A percentile compares a stretch with the other conserved stretches of the same genome.
These are phyloP conservation scores for Sphenostylis stenocarpa DNA, from an alignment of 306 rosid species.

Conservation along the genomic window DNA sequence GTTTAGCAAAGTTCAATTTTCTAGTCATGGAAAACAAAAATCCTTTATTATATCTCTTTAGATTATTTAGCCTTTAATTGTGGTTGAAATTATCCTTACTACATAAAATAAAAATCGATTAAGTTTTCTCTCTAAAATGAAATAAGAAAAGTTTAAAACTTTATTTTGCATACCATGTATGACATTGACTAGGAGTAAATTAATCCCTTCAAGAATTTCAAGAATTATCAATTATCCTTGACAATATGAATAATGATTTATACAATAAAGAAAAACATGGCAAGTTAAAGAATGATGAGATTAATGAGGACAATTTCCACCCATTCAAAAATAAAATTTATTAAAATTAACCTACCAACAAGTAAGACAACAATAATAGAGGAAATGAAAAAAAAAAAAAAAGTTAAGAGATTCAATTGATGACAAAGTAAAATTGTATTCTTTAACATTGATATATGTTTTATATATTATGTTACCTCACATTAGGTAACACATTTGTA, in stretches of 20 bases:
- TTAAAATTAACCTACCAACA: not conserved
- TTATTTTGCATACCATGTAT: not conserved
- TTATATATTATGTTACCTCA: not conserved
- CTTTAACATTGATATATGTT: not conserved
- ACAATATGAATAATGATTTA: constrained; percentile 6
- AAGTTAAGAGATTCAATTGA: constrained; percentile 25
- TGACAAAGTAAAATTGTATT: constrained; percentile 14
- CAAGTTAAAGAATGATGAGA: constrained; percentile 21
- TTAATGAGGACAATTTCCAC: constrained; percentile 27
- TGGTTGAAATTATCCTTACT: too few relatives aligned
- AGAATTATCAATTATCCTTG: constrained; percentile 27
- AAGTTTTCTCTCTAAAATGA: not conserved
- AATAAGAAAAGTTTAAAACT: not conserved
- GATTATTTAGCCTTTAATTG: too few relatives aligned
- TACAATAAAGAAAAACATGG: constrained; percentile 3
- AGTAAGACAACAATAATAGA: not conserved
- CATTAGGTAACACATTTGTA: not conserved
- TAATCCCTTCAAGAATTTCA: constrained; percentile 15
- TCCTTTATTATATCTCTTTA: not conserved
- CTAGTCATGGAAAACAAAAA: not conserved
- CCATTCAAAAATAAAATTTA: too few relatives aligned
- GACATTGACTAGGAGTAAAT: constrained; percentile 33
- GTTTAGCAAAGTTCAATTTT: not conserved
- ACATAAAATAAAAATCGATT: not conserved
- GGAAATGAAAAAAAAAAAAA: constrained; percentile 18